These are phyloP conservation scores for Mrakia gelida DNA, from an alignment of 768 basidiomycete genomes.

Conservation along the genomic window DNA sequence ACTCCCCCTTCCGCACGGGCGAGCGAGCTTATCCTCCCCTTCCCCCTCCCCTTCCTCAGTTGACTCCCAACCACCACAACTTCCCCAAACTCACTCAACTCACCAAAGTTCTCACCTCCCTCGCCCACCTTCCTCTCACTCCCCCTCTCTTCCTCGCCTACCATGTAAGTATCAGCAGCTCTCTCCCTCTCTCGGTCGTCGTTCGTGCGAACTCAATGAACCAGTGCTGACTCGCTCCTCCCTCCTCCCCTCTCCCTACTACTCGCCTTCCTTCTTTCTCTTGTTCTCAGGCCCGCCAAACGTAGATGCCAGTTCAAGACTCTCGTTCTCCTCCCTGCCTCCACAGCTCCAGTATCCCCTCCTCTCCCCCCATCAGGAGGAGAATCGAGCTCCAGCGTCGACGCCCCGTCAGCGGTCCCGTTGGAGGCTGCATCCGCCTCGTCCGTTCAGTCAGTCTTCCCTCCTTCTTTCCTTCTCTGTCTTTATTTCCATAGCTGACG, in stretches of 20 bases:
- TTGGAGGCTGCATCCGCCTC: constrained; percentile 3
- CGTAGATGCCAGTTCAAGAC: constrained; percentile 30
- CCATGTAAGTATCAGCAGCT: background rate
- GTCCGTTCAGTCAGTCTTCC: constrained; percentile 27
- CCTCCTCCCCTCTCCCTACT: background rate
- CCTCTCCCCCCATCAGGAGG: background rate
- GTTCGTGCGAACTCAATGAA: background rate
- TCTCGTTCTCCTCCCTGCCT: constrained; percentile 22
- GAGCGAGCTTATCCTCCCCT: background rate
- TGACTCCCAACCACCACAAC: background rate
- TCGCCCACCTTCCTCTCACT: too few species aligned
- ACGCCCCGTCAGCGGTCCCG: background rate
- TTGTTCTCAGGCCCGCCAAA: constrained; percentile 24
- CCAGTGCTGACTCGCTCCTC: constrained; percentile 5
- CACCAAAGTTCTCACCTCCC: background rate
- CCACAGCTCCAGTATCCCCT: background rate
- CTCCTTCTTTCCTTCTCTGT: background rate
- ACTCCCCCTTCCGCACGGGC: background rate
- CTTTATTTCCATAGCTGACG: background rate
- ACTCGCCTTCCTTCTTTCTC: background rate
- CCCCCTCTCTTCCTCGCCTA: background rate
- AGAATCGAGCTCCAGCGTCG: background rate
- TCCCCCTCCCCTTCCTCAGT: background rate
- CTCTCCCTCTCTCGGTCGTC: background rate
- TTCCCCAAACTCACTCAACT: background rate